Evolutionary conservation across 2,329 filamentous ascomycete genomes (phyloP), one percentile per base, ranked within the genome.

Genomic region (Sclerotinia subarctica): DNA sequence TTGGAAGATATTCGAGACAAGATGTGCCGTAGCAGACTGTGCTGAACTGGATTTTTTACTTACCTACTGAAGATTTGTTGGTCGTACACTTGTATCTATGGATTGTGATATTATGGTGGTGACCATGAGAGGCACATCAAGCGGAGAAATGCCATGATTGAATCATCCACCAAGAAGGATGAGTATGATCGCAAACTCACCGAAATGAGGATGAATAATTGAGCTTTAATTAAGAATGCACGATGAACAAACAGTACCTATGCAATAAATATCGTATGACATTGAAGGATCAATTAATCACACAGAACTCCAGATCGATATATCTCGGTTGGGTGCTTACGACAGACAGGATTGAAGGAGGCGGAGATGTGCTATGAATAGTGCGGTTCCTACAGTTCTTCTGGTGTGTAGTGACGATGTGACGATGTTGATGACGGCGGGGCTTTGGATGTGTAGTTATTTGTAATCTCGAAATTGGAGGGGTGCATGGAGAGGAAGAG

Each of bases 301-400:
- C 35, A 51, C 46, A 26, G 46, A 62, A 26, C 29, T 7, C 44
- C 29, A 47, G 21, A 51, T 35, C 35, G 35, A 35, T 62, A 51
- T 21, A 35, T 62, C 59, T 38, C 35, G 38, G 19, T 38, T 51
- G 5, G n/a, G 29, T 51, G 46, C 58, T 62, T 51, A 49, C 29
- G 29, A 26, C 44, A 38, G 32, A n/a, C n/a, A n/a, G n/a, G 46
- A 29, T 38, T 38, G 4, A 62, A 21, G 49, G 59, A 38, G 59
- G 59, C 59, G 46, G 51, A 62, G 59, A 26, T 5, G 46, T 62
- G 21, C 59, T 51, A 62, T 62, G 44, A 62, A 62, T 49, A 51
- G 29, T 32, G 59, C 21, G 29, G 38, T 51, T 62, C 59, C 59
- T 62, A 6, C n/a, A 38, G 21, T 49, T 21, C 6, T 26, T 10